These are phyloP conservation scores for Volvariella volvacea DNA, from an alignment of 1,284 basidiomycete genomes.

Conservation along the genomic window DNA sequence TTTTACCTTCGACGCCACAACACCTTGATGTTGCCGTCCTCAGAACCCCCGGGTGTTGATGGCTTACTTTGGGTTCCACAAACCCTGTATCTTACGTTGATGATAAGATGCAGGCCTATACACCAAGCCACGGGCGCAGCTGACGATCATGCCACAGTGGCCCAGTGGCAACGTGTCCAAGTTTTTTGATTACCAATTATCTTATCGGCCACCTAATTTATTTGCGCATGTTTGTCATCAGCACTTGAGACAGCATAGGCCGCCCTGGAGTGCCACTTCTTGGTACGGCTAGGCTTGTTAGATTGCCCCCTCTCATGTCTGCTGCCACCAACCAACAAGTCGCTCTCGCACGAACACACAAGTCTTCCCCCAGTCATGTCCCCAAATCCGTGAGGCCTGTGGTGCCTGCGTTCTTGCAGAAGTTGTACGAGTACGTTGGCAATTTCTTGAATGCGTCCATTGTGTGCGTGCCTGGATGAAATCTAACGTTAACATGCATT, in stretches of 20 bases:
- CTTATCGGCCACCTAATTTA: not conserved
- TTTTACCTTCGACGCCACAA: too few relatives aligned
- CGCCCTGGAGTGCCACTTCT: not conserved
- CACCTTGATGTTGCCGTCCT: too few relatives aligned
- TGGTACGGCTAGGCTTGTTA: not conserved
- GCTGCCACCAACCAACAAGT: constrained; percentile 34
- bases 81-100: too few relatives aligned
- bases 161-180: too few relatives aligned
- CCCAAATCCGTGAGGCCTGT: constrained; percentile 48
- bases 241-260: not conserved
- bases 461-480: not conserved
- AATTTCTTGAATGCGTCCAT: constrained; percentile 8
- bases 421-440: constrained; percentile 76
- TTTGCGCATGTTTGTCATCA: not conserved
- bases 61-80: too few relatives aligned
- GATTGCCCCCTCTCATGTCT: constrained; percentile 4
- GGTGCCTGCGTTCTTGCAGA: constrained; percentile 87
- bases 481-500: not conserved
- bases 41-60: too few relatives aligned
- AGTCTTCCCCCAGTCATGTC: constrained; percentile 34
- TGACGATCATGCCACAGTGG: too few relatives aligned
- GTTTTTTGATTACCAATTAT: too few relatives aligned
- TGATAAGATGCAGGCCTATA: too few relatives aligned
- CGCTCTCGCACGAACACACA: constrained; percentile 41
- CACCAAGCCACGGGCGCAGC: too few relatives aligned